Percentiles rank a stretch among this genome's conserved stretches.
Conservation (phyloP, 2,329 filamentous ascomycete genomes). For the Simplicillium sp. region DNA sequence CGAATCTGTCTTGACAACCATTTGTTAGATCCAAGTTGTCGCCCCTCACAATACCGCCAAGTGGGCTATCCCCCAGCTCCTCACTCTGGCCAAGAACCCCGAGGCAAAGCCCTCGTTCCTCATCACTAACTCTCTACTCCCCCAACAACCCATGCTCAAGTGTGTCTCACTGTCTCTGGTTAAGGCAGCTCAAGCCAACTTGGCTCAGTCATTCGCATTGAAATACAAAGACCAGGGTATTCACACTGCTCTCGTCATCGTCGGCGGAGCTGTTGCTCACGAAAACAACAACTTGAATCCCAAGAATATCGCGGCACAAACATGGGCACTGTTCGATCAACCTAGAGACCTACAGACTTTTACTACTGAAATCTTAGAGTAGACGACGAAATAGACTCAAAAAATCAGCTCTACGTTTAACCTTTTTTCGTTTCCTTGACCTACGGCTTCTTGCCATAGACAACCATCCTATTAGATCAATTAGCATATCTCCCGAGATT, state of each 20-base stretch:
- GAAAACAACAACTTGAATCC: slow-evolving; percentile 8
- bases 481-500: not conserved
- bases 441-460: slow-evolving; percentile 5
- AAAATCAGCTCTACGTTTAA: too few species aligned
- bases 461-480: not conserved
- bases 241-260: slow-evolving; percentile 34
- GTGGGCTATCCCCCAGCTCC: slow-evolving; percentile 33
- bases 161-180: slow-evolving; percentile 38
- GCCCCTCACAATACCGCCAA: slow-evolving; percentile 36
- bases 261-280: slow-evolving; percentile 25
- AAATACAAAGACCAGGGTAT: slow-evolving; percentile 28
- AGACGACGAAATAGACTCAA: not conserved
- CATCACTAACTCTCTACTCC: slow-evolving; percentile 38
- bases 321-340: slow-evolving; percentile 10
- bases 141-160: slow-evolving; percentile 32
- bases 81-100: slow-evolving; percentile 20
- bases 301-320: slow-evolving; percentile 8
- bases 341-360: slow-evolving; percentile 3
- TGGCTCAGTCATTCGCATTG: slow-evolving; percentile 32
- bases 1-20: not conserved
- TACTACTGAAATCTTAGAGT: slow-evolving; percentile 1
- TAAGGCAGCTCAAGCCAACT: slow-evolving; percentile 41
- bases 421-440: too few species aligned
- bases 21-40: slow-evolving; percentile 30
- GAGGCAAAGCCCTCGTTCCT: slow-evolving; percentile 37